phyloP scores from a whole-genome alignment of 1,284 basidiomycete species.

The Malassezia equina region DNA sequence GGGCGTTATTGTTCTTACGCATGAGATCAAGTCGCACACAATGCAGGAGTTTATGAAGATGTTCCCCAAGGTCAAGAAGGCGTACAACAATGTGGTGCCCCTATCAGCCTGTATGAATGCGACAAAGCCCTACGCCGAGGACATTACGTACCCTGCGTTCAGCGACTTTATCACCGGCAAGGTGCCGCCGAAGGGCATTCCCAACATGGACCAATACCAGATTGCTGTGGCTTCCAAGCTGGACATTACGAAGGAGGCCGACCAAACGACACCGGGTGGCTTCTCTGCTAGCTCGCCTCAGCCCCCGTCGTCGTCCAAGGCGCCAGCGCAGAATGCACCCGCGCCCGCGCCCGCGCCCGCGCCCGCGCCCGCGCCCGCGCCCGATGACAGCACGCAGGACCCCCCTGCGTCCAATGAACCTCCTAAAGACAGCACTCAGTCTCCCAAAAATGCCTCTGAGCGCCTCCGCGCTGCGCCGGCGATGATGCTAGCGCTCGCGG shows the following conservation, averaged over 20 bases:
- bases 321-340: too few species aligned
- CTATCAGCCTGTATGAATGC: constrained; percentile 41
- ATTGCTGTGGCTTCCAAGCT: constrained; percentile 10
- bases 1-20: constrained; percentile 35
- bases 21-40: constrained; percentile 40
- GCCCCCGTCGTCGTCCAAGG: neutral
- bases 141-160: constrained; percentile 44
- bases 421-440: neutral
- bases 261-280: constrained; percentile 3
- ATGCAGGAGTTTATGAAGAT: constrained; percentile 36
- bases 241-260: neutral
- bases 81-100: constrained; percentile 41
- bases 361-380: too few species aligned
- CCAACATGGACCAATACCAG: constrained; percentile 13
- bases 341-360: too few species aligned
- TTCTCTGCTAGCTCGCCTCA: constrained; percentile 1
- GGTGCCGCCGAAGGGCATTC: constrained; percentile 29
- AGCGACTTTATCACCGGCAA: constrained; percentile 28
- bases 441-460: neutral
- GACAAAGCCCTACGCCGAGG: constrained; percentile 50
- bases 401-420: neutral
- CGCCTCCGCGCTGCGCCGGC: neutral
- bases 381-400: neutral
- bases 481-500: neutral
- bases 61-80: constrained; percentile 33